Base-by-base conservation (phyloP, 768 basidiomycete genomes). In the Lactifluus echinatus region DNA sequence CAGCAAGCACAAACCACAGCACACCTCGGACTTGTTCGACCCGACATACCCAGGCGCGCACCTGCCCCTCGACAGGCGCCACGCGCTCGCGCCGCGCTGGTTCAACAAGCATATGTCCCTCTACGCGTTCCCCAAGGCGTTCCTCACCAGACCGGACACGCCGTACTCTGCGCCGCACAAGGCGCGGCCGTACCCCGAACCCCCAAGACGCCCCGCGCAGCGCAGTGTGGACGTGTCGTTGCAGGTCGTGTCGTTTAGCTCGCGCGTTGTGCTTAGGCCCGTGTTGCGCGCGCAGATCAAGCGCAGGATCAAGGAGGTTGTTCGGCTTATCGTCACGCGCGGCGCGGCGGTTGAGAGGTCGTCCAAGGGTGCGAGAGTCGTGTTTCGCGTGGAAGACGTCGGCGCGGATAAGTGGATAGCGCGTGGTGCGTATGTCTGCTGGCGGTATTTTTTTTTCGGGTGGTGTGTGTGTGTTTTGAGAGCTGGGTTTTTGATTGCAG, bases 371-470 rank as follows among this genome's bases (percentile, higher is more conserved):
- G 24, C 8, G 12, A 45, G 23, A 8, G 7, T 61, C 8, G 51
- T 49, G 15, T 53, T 59, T 49, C 47, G 36, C n/a, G 34, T n/a
- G 5, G 46, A 21, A 29, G 60, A 61, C 24, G 39, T 53, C 12
- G 60, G 60, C 12, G 47, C 56, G 23, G 50, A 59, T 4, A 61
- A 53, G 51, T 59, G 60, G 51, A 52, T 61, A 14, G 40, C 11
- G 5, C 46, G 57, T 15, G 50, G 60, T 61, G 42, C 29, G 57
- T n/a, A n/a, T n/a, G n/a, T n/a, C n/a, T 45, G 11, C 26, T 31
- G 10, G 31, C 10, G 5, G 31, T 31, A 31, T n/a, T n/a, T n/a
- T n/a, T n/a, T n/a, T n/a, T n/a, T n/a, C 31, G 31, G 4, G 21
- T 19, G 11, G 8, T 8, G 7, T 8, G 31, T 21, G 28, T 8